Base-by-base conservation (phyloP, 257 asterid genomes). In the Solanum ossicruentum region DNA sequence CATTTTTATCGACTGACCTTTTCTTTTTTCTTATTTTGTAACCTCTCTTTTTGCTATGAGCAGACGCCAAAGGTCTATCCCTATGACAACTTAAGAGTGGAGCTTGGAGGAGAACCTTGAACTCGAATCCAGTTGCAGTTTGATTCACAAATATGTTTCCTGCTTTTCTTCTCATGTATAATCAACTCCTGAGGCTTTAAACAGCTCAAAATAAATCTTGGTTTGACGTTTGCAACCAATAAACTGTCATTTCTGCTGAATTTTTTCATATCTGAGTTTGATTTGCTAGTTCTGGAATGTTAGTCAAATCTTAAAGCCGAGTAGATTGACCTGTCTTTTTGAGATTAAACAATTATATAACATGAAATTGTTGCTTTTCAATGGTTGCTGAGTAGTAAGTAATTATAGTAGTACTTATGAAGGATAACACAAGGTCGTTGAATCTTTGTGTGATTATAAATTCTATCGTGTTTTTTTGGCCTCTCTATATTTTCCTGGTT, bases 41-140 rank as follows among this genome's bases (percentile, higher is more conserved):
- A 47, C 13, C 20, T 55, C 66, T 63, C 26, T 85, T 39, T 18
- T 18, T 80, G 52, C 2, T 67, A 54, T 75, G 51, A 47, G 58
- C 92, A 90, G 93, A 81, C 95, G 18, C 97, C 96, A 3, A 94
- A 92, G 90, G 94, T 95, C 66, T 94, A 82, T 85, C 98, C 98
- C 21, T 95, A 91, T 20, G 98, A 94, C 92, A 93, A 95, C 90
- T 85, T 95, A 70, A 91, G 92, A 88, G 93, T 87, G 61, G 98
- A 94, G 95, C 98, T 95, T 63, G 98, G 98, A 80, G 98, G 91
- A 85, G 97, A 95, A 84, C 92, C 98, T 21, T 91, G 91, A 84
- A 36, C 57, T 26, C 5, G 49, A 41, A 26, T 57, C 43, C 60
- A 66, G 75, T 23, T 81, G 78, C 70, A 21, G 20, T 49, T 83